phyloP scores from a whole-genome alignment of 495 filamentous ascomycete species.

The Penicillium ochrochloron region DNA sequence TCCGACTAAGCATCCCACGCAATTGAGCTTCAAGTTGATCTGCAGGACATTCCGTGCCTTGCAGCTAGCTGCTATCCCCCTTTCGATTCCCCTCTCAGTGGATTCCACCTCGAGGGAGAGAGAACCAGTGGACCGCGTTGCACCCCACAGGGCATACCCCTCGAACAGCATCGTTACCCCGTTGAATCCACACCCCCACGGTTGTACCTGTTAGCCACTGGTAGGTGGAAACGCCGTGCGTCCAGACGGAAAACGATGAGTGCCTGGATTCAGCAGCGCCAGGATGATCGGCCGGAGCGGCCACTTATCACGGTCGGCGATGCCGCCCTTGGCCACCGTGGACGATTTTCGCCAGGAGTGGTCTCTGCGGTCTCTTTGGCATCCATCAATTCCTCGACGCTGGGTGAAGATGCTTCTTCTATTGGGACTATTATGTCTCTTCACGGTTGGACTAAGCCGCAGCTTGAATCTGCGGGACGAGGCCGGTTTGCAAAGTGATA shows the following conservation, averaged over 20 bases:
- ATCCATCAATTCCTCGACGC: constrained; percentile 29
- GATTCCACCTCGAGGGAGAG: constrained; percentile 2
- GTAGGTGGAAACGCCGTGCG: constrained; percentile 29
- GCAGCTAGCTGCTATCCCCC: constrained; percentile 29
- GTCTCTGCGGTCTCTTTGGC: constrained; percentile 26
- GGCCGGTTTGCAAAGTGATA: constrained; percentile 13
- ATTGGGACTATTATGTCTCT: constrained; percentile 29
- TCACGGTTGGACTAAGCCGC: constrained; percentile 25
- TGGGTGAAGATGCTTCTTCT: constrained; percentile 35
- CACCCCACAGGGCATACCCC: constrained; percentile 30
- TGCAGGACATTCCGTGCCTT: constrained; percentile 32
- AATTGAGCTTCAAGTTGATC: constrained; percentile 3
- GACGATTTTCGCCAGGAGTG: constrained; percentile 27
- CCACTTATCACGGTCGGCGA: constrained; percentile 33
- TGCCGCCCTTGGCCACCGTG: constrained; percentile 24
- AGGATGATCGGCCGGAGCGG: constrained; percentile 32
- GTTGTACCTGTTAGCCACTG: not conserved
- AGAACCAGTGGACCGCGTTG: constrained; percentile 27
- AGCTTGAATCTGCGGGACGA: constrained; percentile 18
- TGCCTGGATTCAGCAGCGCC: constrained; percentile 28
- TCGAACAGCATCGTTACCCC: constrained; percentile 24
- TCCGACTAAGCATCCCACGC: constrained; percentile 15
- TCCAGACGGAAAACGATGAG: constrained; percentile 31
- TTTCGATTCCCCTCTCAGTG: constrained; percentile 12
- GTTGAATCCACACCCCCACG: constrained; percentile 19